These are phyloP conservation scores for Linum tenue DNA, from an alignment of 345 rosid genomes.

Conservation along the genomic window DNA sequence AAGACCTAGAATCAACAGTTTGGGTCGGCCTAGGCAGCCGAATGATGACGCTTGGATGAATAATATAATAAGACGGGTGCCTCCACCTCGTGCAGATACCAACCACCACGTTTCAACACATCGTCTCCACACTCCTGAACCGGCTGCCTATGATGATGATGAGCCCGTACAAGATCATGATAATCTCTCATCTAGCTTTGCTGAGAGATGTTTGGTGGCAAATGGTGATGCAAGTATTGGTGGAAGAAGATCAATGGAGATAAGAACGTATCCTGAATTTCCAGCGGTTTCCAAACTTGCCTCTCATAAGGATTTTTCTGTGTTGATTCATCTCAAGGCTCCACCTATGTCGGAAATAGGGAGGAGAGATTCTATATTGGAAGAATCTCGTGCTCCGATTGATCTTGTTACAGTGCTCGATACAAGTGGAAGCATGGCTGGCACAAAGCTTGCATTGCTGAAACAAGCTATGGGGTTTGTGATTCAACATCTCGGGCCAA, in stretches of 20 bases:
- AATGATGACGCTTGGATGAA: conserved; percentile 14
- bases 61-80: conserved; percentile 17
- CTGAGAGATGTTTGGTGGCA: neutral
- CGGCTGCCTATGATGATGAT: conserved; percentile 17
- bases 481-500: neutral
- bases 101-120: conserved; percentile 12
- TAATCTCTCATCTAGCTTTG: neutral
- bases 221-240: conserved; percentile 4
- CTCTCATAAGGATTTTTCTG: conserved; percentile 14
- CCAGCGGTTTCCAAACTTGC: conserved; percentile 15
- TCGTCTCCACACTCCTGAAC: conserved; percentile 12
- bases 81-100: conserved; percentile 12
- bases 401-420: conserved; percentile 10
- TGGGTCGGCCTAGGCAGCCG: conserved; percentile 9
- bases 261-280: conserved; percentile 19
- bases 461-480: conserved; percentile 10
- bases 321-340: conserved; percentile 20
- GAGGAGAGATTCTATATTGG: conserved; percentile 5
- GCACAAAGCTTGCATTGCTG: conserved; percentile 4
- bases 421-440: conserved; percentile 7
- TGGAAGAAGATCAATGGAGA: conserved; percentile 34
- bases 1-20: conserved; percentile 12
- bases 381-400: conserved; percentile 4
- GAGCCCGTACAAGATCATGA: conserved; percentile 12
- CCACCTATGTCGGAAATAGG: conserved; percentile 5